phyloP scores from a whole-genome alignment of 2,329 filamentous ascomycete genomes.

The Drechmeria coniospora region DNA sequence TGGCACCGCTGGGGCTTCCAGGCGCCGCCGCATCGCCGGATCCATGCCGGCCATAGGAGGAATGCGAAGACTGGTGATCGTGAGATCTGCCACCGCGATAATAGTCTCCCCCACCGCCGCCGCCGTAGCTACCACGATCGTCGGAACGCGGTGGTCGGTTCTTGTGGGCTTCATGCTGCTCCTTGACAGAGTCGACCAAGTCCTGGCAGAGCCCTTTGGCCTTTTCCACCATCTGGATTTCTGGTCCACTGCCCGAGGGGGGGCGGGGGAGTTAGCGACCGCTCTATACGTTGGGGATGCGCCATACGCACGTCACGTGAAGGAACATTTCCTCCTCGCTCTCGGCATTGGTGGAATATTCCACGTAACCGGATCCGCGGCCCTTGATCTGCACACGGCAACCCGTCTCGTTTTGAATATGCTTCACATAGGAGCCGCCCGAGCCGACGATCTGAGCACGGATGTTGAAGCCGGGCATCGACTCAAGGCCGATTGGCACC shows the following conservation, averaged over 20 bases:
- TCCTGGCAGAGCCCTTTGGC: constrained; percentile 84
- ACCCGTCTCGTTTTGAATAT: constrained; percentile 88
- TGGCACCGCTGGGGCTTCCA: constrained; percentile 21
- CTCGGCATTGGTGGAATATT: constrained; percentile 73
- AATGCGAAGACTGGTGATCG: constrained; percentile 13
- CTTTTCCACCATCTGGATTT: constrained; percentile 68
- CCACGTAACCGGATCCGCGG: constrained; percentile 84
- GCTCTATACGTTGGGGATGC: background rate
- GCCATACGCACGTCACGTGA: constrained; percentile 65
- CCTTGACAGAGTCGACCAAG: constrained; percentile 69
- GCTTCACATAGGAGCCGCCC: constrained; percentile 90
- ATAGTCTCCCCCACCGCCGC: constrained; percentile 15
- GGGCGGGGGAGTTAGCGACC: no score
- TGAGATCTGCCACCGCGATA: constrained; percentile 11
- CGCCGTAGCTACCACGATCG: constrained; percentile 23
- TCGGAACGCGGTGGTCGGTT: constrained; percentile 56
- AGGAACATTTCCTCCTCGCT: constrained; percentile 95
- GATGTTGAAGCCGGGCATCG: constrained; percentile 86
- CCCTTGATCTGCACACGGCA: constrained; percentile 98
- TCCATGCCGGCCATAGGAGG: constrained; percentile 14
- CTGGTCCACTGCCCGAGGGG: constrained; percentile 74
- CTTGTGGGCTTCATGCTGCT: constrained; percentile 87
- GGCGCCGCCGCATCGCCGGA: constrained; percentile 13
- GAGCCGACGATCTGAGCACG: constrained; percentile 92
- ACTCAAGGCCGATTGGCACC: constrained; percentile 80